A percentile compares a stretch with the other conserved stretches of the same genome.
phyloP scores from a whole-genome alignment of 2,329 filamentous ascomycete species.

The Claviceps digitariae region DNA sequence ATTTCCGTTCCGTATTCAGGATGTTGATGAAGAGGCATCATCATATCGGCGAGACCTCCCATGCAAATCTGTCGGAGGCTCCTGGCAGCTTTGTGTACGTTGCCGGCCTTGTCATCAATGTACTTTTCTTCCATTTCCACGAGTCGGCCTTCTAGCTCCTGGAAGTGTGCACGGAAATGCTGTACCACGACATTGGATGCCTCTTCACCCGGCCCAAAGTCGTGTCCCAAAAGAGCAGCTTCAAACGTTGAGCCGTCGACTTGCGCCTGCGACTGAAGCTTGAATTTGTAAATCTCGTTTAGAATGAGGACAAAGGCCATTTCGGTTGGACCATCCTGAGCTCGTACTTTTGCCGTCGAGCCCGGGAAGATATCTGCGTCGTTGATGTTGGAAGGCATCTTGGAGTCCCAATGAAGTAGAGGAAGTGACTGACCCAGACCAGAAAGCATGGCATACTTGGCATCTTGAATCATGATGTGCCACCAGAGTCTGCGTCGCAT shows the following conservation, averaged over 20 bases:
- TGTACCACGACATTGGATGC: conserved; percentile 4
- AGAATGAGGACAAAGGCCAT: conserved; percentile 43
- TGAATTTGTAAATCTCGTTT: conserved; percentile 35
- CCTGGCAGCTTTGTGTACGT: conserved; percentile 37
- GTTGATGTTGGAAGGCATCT: conserved; percentile 42
- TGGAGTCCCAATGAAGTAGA: conserved; percentile 41
- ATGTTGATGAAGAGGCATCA: conserved; percentile 31
- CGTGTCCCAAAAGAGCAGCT: conserved; percentile 32
- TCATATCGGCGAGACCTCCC: conserved; percentile 33
- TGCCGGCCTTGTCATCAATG: conserved; percentile 37
- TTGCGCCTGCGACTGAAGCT: conserved; percentile 28
- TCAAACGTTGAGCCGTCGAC: conserved; percentile 34
- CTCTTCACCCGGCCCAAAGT: conserved; percentile 17
- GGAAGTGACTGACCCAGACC: conserved; percentile 40
- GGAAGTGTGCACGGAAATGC: conserved; percentile 28
- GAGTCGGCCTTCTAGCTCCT: conserved; percentile 29
- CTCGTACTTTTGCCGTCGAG: conserved; percentile 35
- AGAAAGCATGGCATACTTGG: conserved; percentile 42
- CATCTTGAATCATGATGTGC: conserved; percentile 46
- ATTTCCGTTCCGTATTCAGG: conserved; percentile 38
- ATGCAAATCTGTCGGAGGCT: conserved; percentile 33
- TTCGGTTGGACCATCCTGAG: conserved; percentile 44
- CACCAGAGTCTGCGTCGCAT: conserved; percentile 57
- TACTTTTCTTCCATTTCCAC: conserved; percentile 33
- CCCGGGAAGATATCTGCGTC: conserved; percentile 43